Evolutionary conservation across 208 protist species (phyloP).

Genomic region (Trypanosoma vivax): DNA sequence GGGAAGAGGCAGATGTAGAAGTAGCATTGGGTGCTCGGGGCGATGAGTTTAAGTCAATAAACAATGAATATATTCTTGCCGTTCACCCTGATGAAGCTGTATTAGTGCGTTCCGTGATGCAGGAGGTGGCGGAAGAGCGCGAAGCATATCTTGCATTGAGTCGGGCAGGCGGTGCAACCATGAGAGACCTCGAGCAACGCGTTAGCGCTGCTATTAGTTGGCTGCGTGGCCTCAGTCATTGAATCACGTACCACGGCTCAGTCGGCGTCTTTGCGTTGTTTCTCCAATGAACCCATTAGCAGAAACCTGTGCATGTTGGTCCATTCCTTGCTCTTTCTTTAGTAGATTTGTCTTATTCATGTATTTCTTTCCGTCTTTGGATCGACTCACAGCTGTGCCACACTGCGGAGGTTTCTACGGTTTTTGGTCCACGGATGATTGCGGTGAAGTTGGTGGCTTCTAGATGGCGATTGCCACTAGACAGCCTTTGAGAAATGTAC

Average conservation of each 20-base stretch:
- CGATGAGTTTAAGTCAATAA: background rate
- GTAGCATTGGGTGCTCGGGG: background rate
- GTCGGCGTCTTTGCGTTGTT: too few relatives aligned
- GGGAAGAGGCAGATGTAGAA: background rate
- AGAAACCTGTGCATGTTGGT: too few relatives aligned
- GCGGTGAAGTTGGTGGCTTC: too few relatives aligned
- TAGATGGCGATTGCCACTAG: too few relatives aligned
- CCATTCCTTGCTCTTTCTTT: too few relatives aligned
- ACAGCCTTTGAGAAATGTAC: too few relatives aligned
- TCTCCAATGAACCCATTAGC: too few relatives aligned
- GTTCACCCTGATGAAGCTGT: constrained; percentile 12
- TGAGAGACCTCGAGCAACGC: constrained; percentile 3
- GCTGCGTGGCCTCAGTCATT: background rate
- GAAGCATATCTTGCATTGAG: background rate
- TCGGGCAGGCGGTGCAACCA: background rate
- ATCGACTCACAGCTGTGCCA: too few relatives aligned
- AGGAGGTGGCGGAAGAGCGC: background rate
- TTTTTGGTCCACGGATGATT: too few relatives aligned
- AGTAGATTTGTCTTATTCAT: too few relatives aligned
- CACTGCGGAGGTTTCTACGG: too few relatives aligned
- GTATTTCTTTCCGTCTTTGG: too few relatives aligned
- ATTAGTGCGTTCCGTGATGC: background rate
- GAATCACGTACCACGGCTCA: background rate
- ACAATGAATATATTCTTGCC: background rate
- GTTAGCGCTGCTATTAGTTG: background rate